Evolutionary conservation across 1,139 yeast species (phyloP), one percentile per base, ranked within the genome.

Genomic region (Suhomyces coccinellae): DNA sequence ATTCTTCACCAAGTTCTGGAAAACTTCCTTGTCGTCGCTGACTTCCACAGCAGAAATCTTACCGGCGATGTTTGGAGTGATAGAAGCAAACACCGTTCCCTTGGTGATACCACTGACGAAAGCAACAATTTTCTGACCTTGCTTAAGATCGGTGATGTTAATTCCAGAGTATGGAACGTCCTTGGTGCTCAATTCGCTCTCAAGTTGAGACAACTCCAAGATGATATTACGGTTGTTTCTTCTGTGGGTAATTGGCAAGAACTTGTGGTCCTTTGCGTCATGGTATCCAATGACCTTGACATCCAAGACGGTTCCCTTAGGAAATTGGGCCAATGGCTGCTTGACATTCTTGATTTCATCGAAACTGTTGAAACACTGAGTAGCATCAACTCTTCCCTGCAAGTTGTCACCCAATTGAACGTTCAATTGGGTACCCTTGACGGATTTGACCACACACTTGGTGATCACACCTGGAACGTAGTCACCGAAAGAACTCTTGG

Each of bases 281-380:
- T 85, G 95, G 61, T 66, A 81, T 6, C 97, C 97, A 53, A 89
- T 76, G 13, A 90, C 78, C 58, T 79, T 82, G 29, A 83, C 95
- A 33, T 77, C 71, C 28, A 90, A 50, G 5, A 68, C 63, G 32
- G 83, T 79, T 40, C 85, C 91, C 48, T 70, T 75, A 46, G 76
- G 71, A 69, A 85, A 88, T 39, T 67, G 67, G 3, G 77, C 63
- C 44, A 88, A 72, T 36, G 96, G 96, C 39, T 76, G 73, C 49
- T 69, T 71, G 31, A 63, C 63, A 59, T 88, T 82, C 46, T 73
- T 67, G 42, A 89, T 85, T 32, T 82, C 85, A 2, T 71, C 66
- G 52, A 71, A 66, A 0, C 63, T 54, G 41, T 82, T 83, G 65
- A 80, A 86, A 44, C 87, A 72, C 63, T 87, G 87, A 9, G 93